Evolutionary conservation across 345 rosid genomes (phyloP).

Genomic region (Hibiscus mutabilis): DNA sequence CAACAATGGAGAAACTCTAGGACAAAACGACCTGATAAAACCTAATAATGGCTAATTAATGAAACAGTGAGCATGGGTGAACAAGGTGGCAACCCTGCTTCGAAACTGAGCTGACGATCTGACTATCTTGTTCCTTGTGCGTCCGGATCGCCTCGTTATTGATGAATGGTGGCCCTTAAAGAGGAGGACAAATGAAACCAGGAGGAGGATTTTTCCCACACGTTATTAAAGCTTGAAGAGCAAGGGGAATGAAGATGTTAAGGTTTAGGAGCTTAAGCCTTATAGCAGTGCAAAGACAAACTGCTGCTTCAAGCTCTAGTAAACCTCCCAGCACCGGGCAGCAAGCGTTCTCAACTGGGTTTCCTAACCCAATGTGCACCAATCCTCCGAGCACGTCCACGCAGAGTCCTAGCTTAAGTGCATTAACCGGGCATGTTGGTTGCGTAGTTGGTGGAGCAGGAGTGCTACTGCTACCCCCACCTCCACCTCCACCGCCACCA

Average conservation of each 20-base stretch:
- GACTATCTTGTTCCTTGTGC: background rate
- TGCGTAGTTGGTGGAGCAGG: slow-evolving; percentile 37
- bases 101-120: background rate
- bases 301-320: slow-evolving; percentile 64
- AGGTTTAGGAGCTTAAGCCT: slow-evolving; percentile 66
- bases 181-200: slow-evolving; percentile 61
- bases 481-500: slow-evolving; percentile 33
- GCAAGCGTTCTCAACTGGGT: slow-evolving; percentile 60
- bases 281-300: slow-evolving; percentile 70
- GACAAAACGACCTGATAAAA: background rate
- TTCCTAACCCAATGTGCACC: slow-evolving; percentile 63
- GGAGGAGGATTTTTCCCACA: slow-evolving; percentile 76
- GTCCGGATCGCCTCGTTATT: background rate
- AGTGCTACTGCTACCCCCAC: slow-evolving; percentile 21
- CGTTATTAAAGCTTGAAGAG: slow-evolving; percentile 62
- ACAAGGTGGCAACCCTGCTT: slow-evolving; percentile 7
- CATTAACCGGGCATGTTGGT: slow-evolving; percentile 55
- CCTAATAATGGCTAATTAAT: background rate
- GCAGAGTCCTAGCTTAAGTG: slow-evolving; percentile 63
- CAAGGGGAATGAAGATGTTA: slow-evolving; percentile 59
- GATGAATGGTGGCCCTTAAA: slow-evolving; percentile 10
- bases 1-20: background rate
- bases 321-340: slow-evolving; percentile 65
- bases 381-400: slow-evolving; percentile 62
- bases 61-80: background rate